Evolutionary conservation across 2,329 filamentous ascomycete species (phyloP), one percentile per base, ranked within the genome.

Genomic region (Sclerotinia borealis): DNA sequence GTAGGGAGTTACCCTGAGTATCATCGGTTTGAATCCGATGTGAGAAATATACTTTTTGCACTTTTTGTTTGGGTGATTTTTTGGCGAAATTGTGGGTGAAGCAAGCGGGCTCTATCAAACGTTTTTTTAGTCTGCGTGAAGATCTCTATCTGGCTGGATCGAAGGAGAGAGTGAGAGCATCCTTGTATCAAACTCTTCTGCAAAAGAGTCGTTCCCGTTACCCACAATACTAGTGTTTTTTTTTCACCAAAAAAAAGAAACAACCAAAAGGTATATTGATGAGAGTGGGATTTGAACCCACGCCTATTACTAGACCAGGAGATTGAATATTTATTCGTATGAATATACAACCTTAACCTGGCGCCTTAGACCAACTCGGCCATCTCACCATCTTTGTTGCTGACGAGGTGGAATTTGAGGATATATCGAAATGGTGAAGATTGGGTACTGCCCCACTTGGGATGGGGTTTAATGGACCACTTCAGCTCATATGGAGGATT

Each of bases 401-500:
- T 0, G 0, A 0, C 2, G 0, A 0, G 0, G 0, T 0, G 3
- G 6, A 0, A 8, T 15, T 9, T 36, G 0, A 9, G 15, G 22
- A 15, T 51, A 36, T 1, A 51, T 36, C 0, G 0, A 36, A 0
- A 8, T 2, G 8, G 10, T 51, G 29, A 19, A n/a, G 29, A 11
- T 15, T 10, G 19, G 29, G 19, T 3, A 7, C 1, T 36, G 19
- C 29, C 29, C 49, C 49, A 51, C 49, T 51, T 51, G 19, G 31
- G n/a, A 13, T n/a, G n/a, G n/a, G n/a, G n/a, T n/a, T n/a, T n/a
- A n/a, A n/a, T n/a, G n/a, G n/a, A n/a, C n/a, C n/a, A n/a, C n/a
- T n/a, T n/a, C n/a, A n/a, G n/a, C n/a, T n/a, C n/a, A n/a, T n/a
- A n/a, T n/a, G n/a, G n/a, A n/a, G n/a, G n/a, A n/a, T n/a, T n/a